These are phyloP conservation scores for Trichocomaceae sp. DNA, from an alignment of 2,329 filamentous ascomycete species.

Conservation along the genomic window DNA sequence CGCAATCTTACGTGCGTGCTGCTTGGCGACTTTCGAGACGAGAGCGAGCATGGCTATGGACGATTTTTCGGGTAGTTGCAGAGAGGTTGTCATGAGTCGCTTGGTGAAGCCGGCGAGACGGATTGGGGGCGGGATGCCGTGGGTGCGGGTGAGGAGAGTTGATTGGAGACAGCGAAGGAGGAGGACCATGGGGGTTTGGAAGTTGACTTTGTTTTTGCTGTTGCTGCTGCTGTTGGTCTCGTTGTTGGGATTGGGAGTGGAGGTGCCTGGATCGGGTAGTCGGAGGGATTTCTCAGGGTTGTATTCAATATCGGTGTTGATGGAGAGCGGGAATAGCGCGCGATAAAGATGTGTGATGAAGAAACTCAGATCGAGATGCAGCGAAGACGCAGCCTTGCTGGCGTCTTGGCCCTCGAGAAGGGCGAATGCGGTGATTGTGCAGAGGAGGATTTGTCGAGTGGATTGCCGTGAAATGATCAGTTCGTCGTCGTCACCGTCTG, in stretches of 20 bases:
- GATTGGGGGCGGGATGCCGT: slow-evolving; percentile 67
- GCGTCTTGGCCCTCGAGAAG: slow-evolving; percentile 90
- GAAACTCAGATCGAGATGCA: slow-evolving; percentile 88
- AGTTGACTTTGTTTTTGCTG: slow-evolving; percentile 69
- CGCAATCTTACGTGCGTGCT: slow-evolving; percentile 73
- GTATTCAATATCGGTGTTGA: slow-evolving; percentile 81
- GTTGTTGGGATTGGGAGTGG: slow-evolving; percentile 20
- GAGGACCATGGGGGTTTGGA: slow-evolving; percentile 89
- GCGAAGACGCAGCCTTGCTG: slow-evolving; percentile 69
- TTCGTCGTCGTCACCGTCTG: slow-evolving; percentile 1
- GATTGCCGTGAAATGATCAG: slow-evolving; percentile 58
- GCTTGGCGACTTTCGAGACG: slow-evolving; percentile 68
- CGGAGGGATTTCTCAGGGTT: slow-evolving; percentile 64
- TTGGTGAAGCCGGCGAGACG: slow-evolving; percentile 90
- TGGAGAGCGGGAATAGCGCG: slow-evolving; percentile 68
- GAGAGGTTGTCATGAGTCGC: slow-evolving; percentile 70
- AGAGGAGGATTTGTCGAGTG: slow-evolving; percentile 81
- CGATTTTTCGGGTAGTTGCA: slow-evolving; percentile 89
- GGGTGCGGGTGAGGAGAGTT: slow-evolving; percentile 71
- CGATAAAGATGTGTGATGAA: slow-evolving; percentile 93
- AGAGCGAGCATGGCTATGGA: slow-evolving; percentile 72
- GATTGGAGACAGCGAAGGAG: slow-evolving; percentile 79
- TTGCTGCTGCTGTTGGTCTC: slow-evolving; percentile 28
- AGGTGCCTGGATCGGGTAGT: slow-evolving; percentile 57
- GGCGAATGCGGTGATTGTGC: slow-evolving; percentile 94